Evolutionary conservation across 2,329 filamentous ascomycete genomes (phyloP), one percentile per base, ranked within the genome.

Genomic region (Tolypocladium inflatum): DNA sequence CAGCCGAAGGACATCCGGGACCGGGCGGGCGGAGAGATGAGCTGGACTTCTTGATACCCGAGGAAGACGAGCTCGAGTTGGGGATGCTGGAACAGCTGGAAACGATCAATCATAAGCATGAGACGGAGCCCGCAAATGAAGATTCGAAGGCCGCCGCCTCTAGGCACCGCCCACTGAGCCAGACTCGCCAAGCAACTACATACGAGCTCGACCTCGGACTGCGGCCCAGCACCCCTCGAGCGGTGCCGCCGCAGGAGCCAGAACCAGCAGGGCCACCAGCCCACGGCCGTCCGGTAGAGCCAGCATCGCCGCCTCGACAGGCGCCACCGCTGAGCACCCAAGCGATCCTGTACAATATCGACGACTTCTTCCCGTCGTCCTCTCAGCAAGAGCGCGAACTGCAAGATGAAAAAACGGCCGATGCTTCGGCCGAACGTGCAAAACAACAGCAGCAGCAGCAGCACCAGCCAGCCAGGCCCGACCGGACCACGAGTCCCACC

Each of bases 311-410:
- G 4, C 63, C 63, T 1, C 62, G 41, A 0, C 66, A 69, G 42
- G 51, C 58, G 2, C 71, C 71, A 3, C 73, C 72, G 2, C 63
- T 69, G 30, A 80, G 78, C 61, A 84, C 81, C 0, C 81, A 83
- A 60, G 71, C 76, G 10, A 82, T 84, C n/a, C 69, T 83, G 10
- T 68, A 74, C 45, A 73, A 81, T 59, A 64, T 80, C 9, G 80
- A 82, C 43, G 80, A 82, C 57, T 76, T 83, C 60, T 80, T 83
- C 51, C 80, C 80, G 0, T 79, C 76, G n/a, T 74, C 79, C 0
- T 82, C 80, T 0, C 82, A 86, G 63, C 78, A 83, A 65, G 73
- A 75, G 8, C 73, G 76, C 21, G 82, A 85, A 65, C 68, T 85
- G 2, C 76, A 78, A 38, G 74, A 78, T 60, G 65, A 71, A 62